Conservation (phyloP, 2,329 filamentous ascomycete genomes). For the Colletotrichum chrysophilum region DNA sequence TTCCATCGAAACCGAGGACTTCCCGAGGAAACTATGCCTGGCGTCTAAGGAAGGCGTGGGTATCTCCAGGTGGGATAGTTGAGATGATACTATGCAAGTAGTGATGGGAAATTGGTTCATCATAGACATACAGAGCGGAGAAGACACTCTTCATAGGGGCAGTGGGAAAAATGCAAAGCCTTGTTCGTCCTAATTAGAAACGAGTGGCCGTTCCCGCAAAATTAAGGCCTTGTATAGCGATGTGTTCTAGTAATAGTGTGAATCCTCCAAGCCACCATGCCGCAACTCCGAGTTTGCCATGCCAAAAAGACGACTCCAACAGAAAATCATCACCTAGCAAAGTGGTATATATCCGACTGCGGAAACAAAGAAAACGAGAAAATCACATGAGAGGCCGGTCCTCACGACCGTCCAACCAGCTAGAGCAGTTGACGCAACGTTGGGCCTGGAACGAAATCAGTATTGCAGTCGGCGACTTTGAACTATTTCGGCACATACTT, state of each 20-base stretch:
- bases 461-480: background rate
- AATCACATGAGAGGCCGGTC: constrained; percentile 29
- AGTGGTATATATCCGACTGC: background rate
- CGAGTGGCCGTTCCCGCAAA: background rate
- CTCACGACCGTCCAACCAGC: constrained; percentile 57
- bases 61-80: background rate
- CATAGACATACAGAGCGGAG: background rate
- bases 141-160: background rate
- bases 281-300: background rate
- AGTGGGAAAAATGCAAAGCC: background rate
- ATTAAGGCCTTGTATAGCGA: background rate
- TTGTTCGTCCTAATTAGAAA: background rate
- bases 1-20: background rate
- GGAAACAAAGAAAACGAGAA: background rate
- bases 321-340: background rate
- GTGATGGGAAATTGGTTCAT: background rate
- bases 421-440: constrained; percentile 55
- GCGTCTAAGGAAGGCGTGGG: background rate
- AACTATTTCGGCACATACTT: constrained; percentile 48
- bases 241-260: background rate
- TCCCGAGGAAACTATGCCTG: background rate
- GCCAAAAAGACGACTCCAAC: background rate
- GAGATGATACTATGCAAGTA: background rate
- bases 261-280: background rate
- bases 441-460: constrained; percentile 34